Percentiles rank a stretch among this genome's conserved stretches.
Conservation (phyloP, 2,329 filamentous ascomycete species). For the Dactylellina sp. region DNA sequence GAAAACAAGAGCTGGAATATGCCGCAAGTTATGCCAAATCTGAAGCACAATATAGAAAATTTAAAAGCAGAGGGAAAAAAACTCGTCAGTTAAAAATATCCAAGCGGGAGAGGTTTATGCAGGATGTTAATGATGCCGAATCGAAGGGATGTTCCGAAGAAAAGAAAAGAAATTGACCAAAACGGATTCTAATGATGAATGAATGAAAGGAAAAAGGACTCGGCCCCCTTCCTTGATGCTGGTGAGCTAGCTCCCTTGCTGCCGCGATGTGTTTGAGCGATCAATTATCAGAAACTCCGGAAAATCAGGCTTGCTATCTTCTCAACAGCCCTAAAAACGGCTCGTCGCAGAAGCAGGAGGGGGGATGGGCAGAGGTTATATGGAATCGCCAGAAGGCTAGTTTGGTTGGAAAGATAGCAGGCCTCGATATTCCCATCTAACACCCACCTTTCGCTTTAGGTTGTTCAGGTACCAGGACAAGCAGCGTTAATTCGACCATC, state of each 20-base stretch:
- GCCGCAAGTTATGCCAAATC: constrained; percentile 22
- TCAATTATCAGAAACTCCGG: constrained; percentile 50
- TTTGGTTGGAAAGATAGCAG: constrained; percentile 32
- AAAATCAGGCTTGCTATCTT: constrained; percentile 41
- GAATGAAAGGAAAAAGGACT: constrained; percentile 31
- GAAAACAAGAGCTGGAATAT: constrained; percentile 29
- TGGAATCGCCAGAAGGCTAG: constrained; percentile 46
- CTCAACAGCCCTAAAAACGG: constrained; percentile 52
- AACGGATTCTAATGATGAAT: constrained; percentile 15
- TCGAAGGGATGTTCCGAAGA: constrained; percentile 52
- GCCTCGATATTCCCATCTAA: too few species aligned
- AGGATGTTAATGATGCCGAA: constrained; percentile 15
- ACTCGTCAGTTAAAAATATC: constrained; percentile 30
- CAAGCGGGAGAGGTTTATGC: not conserved
- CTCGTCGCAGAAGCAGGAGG: constrained; percentile 45
- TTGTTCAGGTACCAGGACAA: constrained; percentile 55
- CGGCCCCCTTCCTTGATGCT: constrained; percentile 36
- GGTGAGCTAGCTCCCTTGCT: constrained; percentile 3
- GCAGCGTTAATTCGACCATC: constrained; percentile 47
- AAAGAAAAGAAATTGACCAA: constrained; percentile 47
- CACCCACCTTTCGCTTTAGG: constrained; percentile 53
- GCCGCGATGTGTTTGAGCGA: constrained; percentile 34
- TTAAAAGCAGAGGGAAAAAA: constrained; percentile 13
- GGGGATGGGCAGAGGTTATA: constrained; percentile 41
- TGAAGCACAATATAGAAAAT: not conserved